Percentiles rank a stretch among this genome's conserved stretches.
Conservation (phyloP, 495 filamentous ascomycete species). For the Xylona heveae region DNA sequence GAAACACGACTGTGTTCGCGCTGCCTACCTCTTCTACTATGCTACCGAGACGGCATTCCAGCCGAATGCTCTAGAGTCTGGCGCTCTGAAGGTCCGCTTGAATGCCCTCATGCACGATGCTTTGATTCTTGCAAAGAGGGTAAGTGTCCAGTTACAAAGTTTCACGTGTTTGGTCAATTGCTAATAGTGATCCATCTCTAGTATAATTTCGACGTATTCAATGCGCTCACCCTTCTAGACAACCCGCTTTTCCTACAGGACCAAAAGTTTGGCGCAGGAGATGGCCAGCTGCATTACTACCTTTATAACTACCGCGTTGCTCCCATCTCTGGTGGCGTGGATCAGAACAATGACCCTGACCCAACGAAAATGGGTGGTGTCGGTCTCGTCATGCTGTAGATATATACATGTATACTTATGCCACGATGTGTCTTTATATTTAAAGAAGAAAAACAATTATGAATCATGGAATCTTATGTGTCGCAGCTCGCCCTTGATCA, state of each 20-base stretch:
- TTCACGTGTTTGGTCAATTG: slow-evolving; percentile 1
- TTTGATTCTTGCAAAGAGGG: slow-evolving; percentile 67
- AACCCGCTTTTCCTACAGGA: slow-evolving; percentile 82
- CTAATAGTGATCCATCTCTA: too few species aligned
- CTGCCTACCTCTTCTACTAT: slow-evolving; percentile 94
- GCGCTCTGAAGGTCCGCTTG: slow-evolving; percentile 46
- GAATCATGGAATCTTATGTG: too few species aligned
- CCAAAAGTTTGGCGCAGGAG: slow-evolving; percentile 82
- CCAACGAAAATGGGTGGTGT: slow-evolving; percentile 60
- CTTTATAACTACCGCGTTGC: slow-evolving; percentile 87
- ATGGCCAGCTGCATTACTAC: slow-evolving; percentile 89
- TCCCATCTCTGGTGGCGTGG: slow-evolving; percentile 62
- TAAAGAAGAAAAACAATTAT: too few species aligned
- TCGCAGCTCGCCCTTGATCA: too few species aligned
- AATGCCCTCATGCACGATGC: slow-evolving; percentile 65
- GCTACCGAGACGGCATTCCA: slow-evolving; percentile 64
- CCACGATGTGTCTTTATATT: too few species aligned
- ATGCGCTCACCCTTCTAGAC: slow-evolving; percentile 79
- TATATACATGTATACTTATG: too few species aligned
- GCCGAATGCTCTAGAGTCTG: slow-evolving; percentile 21
- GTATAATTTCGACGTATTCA: slow-evolving; percentile 86
- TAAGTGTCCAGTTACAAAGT: slow-evolving; percentile 12
- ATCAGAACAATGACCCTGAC: slow-evolving; percentile 54
- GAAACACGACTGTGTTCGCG: slow-evolving; percentile 56
- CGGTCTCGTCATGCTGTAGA: slow-evolving; percentile 64